Base-by-base conservation (phyloP, 257 asterid genomes). In the Capsicum pubescens region DNA sequence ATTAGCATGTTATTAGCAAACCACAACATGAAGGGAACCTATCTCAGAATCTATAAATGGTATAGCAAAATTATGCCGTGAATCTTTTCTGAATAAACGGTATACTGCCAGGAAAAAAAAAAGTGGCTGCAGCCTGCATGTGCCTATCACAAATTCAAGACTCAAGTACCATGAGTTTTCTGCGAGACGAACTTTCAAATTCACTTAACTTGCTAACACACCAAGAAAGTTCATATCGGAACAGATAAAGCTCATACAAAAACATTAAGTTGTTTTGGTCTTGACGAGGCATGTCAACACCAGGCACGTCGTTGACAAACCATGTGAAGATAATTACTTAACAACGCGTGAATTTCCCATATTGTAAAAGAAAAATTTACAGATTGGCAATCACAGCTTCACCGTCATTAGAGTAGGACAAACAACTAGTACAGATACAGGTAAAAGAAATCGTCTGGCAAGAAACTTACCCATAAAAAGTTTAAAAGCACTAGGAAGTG, bases 401-500 rank as follows among this genome's bases (percentile, higher is more conserved):
- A 63, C 8, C 42, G 5, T 63, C 44, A 63, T 3, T 21, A 32
- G 71, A 26, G 71, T 7, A 11, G 69, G 71, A 79, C 48, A 79
- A 19, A 55, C 55, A 9, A 9, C 67, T 79, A 46, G 52, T 17
- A n/a, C 46, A 35, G 9, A 32, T 57, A 56, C 12, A 79, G 39
- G 21, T 14, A 64, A 79, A 17, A 1, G 54, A 58, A 21, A 52
- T 35, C 13, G 16, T 2, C 60, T 32, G 80, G 67, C 36, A 2
- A 67, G 58, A 35, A 54, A 32, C 69, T 84, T 67, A 82, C 85
- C 85, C 68, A 55, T 55, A 82, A 84, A 80, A 80, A 86, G 42
- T 66, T 81, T 80, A 81, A 89, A 89, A 82, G 89, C 79, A 80
- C 82, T 80, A 19, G 92, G 92, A n/a, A 35, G 8, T 32, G 58